phyloP scores from a whole-genome alignment of 192 early-diverging fungal species.

The Gonapodya prolifera region DNA sequence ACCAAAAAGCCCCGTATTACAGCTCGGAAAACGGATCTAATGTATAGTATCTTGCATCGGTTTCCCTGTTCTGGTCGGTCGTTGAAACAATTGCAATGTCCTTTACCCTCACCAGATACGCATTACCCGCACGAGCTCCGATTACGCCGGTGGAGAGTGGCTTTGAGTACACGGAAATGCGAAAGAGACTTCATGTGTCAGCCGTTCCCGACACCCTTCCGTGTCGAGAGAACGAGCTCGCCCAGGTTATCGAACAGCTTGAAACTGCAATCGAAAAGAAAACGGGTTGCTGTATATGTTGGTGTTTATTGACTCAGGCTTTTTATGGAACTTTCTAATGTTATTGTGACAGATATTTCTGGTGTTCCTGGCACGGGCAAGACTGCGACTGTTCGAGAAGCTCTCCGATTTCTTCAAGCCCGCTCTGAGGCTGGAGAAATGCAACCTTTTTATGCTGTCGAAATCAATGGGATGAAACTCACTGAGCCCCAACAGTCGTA shows the following conservation, averaged over 20 bases:
- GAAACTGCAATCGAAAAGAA: conserved; percentile 69
- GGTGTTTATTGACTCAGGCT: conserved; percentile 11
- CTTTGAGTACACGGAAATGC: conserved; percentile 30
- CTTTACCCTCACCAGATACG: not conserved
- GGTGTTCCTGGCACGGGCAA: conserved; percentile 96
- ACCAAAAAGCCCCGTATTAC: not conserved
- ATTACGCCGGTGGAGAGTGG: not conserved
- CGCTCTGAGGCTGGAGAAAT: conserved; percentile 46
- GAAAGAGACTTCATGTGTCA: conserved; percentile 73
- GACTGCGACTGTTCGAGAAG: conserved; percentile 83
- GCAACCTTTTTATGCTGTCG: conserved; percentile 72
- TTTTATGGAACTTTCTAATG: not conserved
- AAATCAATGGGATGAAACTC: conserved; percentile 97
- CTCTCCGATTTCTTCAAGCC: conserved; percentile 56
- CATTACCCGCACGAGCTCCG: not conserved
- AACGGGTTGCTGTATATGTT: conserved; percentile 76
- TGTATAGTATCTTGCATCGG: too few relatives aligned
- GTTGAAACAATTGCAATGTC: not conserved
- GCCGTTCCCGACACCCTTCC: conserved; percentile 81
- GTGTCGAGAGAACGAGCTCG: conserved; percentile 89
- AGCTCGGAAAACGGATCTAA: not conserved
- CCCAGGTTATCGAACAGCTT: conserved; percentile 59
- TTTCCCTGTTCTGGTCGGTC: too few relatives aligned
- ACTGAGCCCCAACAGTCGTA: conserved; percentile 85
- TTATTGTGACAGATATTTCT: conserved; percentile 57